A percentile compares a stretch with the other conserved stretches of the same genome.
Conservation (phyloP, 306 rosid genomes). For the Cicer bijugum region DNA sequence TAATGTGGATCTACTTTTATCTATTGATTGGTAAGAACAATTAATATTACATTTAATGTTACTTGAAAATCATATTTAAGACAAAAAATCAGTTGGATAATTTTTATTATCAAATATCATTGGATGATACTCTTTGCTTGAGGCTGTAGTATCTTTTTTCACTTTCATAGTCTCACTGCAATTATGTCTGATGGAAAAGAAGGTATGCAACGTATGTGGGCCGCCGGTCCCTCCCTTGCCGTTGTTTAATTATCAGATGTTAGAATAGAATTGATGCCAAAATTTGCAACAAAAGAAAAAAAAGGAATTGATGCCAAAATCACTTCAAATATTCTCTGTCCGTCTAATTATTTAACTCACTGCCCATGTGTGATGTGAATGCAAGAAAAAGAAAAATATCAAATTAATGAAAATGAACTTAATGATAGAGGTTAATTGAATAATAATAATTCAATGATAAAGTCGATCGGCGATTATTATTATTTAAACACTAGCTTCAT, state of each 20-base stretch:
- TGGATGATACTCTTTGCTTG: too few species aligned
- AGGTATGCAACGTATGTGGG: conserved; percentile 28
- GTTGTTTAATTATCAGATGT: neutral
- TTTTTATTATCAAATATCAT: too few species aligned
- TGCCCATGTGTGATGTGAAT: neutral
- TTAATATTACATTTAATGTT: too few species aligned
- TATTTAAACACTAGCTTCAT: neutral
- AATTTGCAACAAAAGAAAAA: too few species aligned
- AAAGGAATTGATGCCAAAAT: conserved; percentile 20
- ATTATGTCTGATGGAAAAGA: neutral
- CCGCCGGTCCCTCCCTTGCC: conserved; percentile 6
- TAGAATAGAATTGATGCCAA: conserved; percentile 26
- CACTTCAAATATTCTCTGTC: conserved; percentile 17
- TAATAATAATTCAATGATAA: too few species aligned
- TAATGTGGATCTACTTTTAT: too few species aligned
- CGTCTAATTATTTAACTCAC: neutral
- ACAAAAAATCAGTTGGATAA: too few species aligned
- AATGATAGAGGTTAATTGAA: neutral
- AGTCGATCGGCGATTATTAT: too few species aligned
- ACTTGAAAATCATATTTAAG: too few species aligned
- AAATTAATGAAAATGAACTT: neutral
- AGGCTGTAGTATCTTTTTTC: neutral
- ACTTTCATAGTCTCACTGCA: neutral
- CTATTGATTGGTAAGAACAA: too few species aligned
- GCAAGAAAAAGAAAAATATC: neutral